Conservation (phyloP, 208 protist genomes). For the Wallacemonas sp. region DNA sequence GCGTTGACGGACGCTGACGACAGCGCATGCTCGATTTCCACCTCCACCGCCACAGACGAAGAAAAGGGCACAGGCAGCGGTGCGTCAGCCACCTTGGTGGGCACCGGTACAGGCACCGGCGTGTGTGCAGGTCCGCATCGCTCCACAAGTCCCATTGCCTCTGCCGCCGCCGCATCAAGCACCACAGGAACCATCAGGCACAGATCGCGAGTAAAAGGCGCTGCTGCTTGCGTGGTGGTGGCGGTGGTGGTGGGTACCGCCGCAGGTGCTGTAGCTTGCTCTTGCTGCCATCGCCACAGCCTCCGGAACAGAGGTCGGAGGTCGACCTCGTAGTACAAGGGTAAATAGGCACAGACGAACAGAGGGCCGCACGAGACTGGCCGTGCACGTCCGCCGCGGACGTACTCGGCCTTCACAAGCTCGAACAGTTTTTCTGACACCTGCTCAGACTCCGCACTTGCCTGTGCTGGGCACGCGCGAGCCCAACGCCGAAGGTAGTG, state of each 20-base stretch:
- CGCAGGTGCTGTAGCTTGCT: not conserved
- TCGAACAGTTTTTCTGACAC: slow-evolving; percentile 44
- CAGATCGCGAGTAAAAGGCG: not conserved
- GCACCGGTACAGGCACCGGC: too few relatives aligned
- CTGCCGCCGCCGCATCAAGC: slow-evolving; percentile 9
- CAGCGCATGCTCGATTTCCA: not conserved
- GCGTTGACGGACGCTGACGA: not conserved
- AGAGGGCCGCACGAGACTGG: slow-evolving; percentile 15
- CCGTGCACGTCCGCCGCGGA: not conserved
- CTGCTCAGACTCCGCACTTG: slow-evolving; percentile 22
- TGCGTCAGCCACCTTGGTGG: too few relatives aligned
- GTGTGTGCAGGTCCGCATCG: not conserved
- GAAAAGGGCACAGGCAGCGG: slow-evolving; percentile 21
- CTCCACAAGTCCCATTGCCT: not conserved
- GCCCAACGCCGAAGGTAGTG: slow-evolving; percentile 32
- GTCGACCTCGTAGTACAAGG: slow-evolving; percentile 78
- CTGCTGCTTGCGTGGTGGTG: too few relatives aligned
- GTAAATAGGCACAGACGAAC: slow-evolving; percentile 59
- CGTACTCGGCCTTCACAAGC: slow-evolving; percentile 23
- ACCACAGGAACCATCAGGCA: slow-evolving; percentile 22
- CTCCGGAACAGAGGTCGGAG: slow-evolving; percentile 47
- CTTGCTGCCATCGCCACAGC: slow-evolving; percentile 35
- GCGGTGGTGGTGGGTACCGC: not conserved
- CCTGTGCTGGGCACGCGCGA: slow-evolving; percentile 25
- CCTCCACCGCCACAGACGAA: not conserved